Percentiles rank a stretch among this genome's conserved stretches.
phyloP scores from a whole-genome alignment of 2,329 filamentous ascomycete genomes.

The Trichoderma guizhouense region DNA sequence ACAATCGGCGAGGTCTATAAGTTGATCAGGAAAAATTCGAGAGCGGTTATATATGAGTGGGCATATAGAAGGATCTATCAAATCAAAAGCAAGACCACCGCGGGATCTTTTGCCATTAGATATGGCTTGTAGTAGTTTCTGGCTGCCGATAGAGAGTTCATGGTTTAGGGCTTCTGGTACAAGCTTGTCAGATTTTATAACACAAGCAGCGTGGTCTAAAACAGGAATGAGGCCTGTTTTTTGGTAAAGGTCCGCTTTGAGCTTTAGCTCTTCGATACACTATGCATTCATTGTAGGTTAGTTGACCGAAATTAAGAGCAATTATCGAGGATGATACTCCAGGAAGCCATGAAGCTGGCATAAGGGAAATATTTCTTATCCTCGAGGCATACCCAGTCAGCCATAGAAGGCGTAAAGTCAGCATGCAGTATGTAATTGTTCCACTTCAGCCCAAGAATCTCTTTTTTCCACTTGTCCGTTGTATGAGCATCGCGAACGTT shows the following conservation, averaged over 20 bases:
- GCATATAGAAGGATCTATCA: not conserved
- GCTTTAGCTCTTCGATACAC: not conserved
- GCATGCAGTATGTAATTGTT: fast-evolving
- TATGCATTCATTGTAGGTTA: not conserved
- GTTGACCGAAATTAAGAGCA: not conserved
- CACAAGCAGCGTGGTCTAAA: not conserved
- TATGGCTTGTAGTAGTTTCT: not conserved
- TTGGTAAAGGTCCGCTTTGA: not conserved
- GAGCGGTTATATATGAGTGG: not conserved
- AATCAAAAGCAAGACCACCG: not conserved
- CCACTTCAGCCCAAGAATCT: not conserved
- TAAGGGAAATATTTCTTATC: too few species aligned
- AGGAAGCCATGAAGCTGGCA: too few species aligned
- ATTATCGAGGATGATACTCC: too few species aligned
- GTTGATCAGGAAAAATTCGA: not conserved
- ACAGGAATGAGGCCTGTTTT: not conserved
- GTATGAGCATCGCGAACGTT: not conserved
- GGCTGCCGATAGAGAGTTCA: not conserved
- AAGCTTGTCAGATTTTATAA: not conserved
- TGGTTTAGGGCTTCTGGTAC: not conserved
- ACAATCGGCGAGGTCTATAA: not conserved
- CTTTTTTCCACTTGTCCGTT: not conserved
- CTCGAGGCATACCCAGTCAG: not conserved
- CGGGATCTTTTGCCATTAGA: fast-evolving
- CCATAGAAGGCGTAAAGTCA: not conserved